Evolutionary conservation across 108 stramenopile species (phyloP).

Genomic region (Cylindrotheca fusiformis): DNA sequence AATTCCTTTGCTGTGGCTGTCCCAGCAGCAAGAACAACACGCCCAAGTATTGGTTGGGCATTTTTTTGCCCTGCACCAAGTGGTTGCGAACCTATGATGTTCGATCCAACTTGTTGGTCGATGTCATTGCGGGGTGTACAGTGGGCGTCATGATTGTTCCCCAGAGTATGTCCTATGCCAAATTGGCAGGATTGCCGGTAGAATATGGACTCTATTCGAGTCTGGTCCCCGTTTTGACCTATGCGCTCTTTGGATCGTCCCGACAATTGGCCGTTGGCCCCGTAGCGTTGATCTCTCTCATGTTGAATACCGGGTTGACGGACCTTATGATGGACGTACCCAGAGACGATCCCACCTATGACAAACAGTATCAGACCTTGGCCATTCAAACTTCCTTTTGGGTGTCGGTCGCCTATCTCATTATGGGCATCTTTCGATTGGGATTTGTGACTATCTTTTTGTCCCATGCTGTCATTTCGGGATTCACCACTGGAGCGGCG

Average conservation of each 20-base stretch:
- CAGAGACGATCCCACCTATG: constrained; percentile 25
- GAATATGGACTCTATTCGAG: constrained; percentile 87
- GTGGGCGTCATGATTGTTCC: constrained; percentile 89
- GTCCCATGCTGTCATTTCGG: constrained; percentile 76
- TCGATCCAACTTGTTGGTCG: constrained; percentile 13
- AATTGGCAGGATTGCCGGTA: constrained; percentile 79
- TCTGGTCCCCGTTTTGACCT: constrained; percentile 61
- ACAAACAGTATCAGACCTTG: constrained; percentile 23
- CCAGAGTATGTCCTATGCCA: constrained; percentile 87
- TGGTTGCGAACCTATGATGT: constrained; percentile 33
- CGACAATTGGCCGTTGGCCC: constrained; percentile 87
- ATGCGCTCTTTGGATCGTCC: constrained; percentile 76
- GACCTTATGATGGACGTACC: constrained; percentile 17
- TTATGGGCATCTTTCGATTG: constrained; percentile 44
- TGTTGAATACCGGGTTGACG: constrained; percentile 43
- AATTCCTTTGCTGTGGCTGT: too few relatives aligned
- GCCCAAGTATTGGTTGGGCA: constrained; percentile 13
- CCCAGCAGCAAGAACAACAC: not conserved
- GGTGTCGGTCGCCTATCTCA: constrained; percentile 45
- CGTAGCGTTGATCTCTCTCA: constrained; percentile 66
- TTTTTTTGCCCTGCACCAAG: constrained; percentile 16
- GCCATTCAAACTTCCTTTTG: constrained; percentile 54
- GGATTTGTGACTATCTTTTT: constrained; percentile 79
- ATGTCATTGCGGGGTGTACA: constrained; percentile 60
- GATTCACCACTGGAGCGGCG: constrained; percentile 86